Base-by-base conservation (phyloP, 768 basidiomycete species). In the Suillus plorans region DNA sequence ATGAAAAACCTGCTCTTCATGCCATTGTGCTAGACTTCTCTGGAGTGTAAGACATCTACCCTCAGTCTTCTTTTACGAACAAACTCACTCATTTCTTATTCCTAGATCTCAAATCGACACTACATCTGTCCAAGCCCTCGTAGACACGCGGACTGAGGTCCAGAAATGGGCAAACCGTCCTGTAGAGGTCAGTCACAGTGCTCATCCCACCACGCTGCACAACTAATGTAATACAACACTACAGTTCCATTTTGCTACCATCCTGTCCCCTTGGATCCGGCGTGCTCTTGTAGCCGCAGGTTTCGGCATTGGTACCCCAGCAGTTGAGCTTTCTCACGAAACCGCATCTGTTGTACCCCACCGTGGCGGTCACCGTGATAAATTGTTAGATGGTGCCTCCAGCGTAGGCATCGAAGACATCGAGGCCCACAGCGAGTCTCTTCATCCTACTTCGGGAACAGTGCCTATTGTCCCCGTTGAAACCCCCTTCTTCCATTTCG, bases 21-120 rank as follows among this genome's bases (percentile, higher is more conserved):
- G 95, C 97, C 14, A 85, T 99, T 68, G 91, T 99, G 36, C 80
- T 99, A 22, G 97, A 99, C 75, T 94, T 99, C 72, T 88, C 94
- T 39, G 80, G 86, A 41, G 90, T 96, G 86, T 91, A 73, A 74
- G 88, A 79, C 5, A 41, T 16, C 18, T 13, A 45, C 22, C 63
- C 31, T 45, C 50, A 9, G 25, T 34, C 16, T n/a, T 28, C 22
- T 10, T 57, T 16, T 41, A 39, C 14, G 44, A 4, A 25, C 13
- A 3, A 50, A 63, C 53, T 62, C 28, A 66, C 61, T 39, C 22
- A 59, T 18, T 34, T 10, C 0, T n/a, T 59, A 62, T 41, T 41
- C 57, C 18, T 74, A 93, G 91, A 64, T 89, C 87, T 55, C 91
- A 98, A 68, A 84, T 99, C 50, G 97, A 99, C 71, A 93, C 92